Base-by-base conservation (phyloP, 2,329 filamentous ascomycete genomes). In the Botrytis porri region DNA sequence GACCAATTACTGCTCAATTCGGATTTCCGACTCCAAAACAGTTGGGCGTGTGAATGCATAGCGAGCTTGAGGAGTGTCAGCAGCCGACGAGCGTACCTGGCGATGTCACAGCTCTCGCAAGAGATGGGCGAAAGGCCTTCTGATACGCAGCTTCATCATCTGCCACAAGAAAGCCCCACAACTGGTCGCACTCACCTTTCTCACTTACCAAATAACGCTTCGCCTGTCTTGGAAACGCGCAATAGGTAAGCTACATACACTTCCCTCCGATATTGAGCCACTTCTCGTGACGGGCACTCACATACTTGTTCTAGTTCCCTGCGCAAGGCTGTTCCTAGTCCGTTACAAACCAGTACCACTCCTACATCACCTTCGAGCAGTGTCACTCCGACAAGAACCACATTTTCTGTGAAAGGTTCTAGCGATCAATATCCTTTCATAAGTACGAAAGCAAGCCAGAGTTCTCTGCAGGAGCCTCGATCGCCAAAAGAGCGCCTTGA, bases 401-500 rank as follows among this genome's bases (percentile, higher is more conserved):
- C 76, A 59, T 80, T 80, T 72, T 51, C 69, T 60, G 74, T 75
- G 75, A 72, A 70, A 73, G 75, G 73, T 71, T 74, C 71, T 66
- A 76, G 77, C 73, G 74, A 76, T 60, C 72, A 74, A 70, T 67
- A 74, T 65, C 54, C 76, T 60, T 77, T 77, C 57, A 70, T 75
- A 67, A 70, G 60, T 64, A 74, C 74, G 59, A 63, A 72, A 74
- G 43, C 51, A 60, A 71, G 72, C 62, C 74, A 74, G 14, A 76
- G 64, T 51, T 70, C 71, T 35, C 72, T 73, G 39, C 76, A 78
- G 72, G 69, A 75, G 72, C 78, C 80, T 72, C 78, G 75, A 69
- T 81, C 79, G 60, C 80, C 80, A 18, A 80, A 80, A 73, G 80
- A 82, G 74, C 79, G 78, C 75, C 77, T 81, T 67, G 79, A 81